Evolutionary conservation across 1,284 basidiomycete genomes (phyloP).

Genomic region (Trichosporon sp.): DNA sequence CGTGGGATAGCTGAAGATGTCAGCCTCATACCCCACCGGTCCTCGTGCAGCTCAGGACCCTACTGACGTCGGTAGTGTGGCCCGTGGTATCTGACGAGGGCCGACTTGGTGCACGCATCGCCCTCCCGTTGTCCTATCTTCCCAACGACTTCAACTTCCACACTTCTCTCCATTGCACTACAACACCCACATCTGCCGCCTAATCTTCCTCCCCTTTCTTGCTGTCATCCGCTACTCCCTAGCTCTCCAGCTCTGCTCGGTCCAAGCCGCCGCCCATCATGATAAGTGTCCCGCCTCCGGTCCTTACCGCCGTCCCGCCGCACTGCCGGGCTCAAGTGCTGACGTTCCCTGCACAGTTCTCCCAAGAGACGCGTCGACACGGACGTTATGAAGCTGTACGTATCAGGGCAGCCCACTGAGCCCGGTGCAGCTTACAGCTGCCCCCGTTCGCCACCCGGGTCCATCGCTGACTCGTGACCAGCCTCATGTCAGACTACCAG

Average conservation of each 20-base stretch:
- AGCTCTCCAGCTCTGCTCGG: not conserved
- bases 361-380: slow-evolving; percentile 95
- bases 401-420: slow-evolving; percentile 16
- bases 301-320: not conserved
- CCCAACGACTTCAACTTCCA: not conserved
- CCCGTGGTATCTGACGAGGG: slow-evolving; percentile 5
- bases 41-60: slow-evolving; percentile 1
- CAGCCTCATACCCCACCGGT: not conserved
- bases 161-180: not conserved
- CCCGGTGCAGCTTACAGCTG: not conserved
- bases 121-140: not conserved
- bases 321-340: not conserved
- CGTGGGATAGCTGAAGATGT: not conserved
- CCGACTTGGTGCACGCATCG: not conserved
- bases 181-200: not conserved
- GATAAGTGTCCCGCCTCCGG: slow-evolving; percentile 34
- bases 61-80: slow-evolving; percentile 12
- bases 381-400: slow-evolving; percentile 98
- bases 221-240: not conserved
- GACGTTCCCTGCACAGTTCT: slow-evolving; percentile 53
- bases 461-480: slow-evolving; percentile 47
- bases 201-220: not conserved
- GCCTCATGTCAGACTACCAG: slow-evolving; percentile 95
- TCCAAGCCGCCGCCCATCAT: slow-evolving; percentile 16
- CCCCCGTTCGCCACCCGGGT: slow-evolving; percentile 13